Base-by-base conservation (phyloP, 2,329 filamentous ascomycete species). In the Apiospora aurea region DNA sequence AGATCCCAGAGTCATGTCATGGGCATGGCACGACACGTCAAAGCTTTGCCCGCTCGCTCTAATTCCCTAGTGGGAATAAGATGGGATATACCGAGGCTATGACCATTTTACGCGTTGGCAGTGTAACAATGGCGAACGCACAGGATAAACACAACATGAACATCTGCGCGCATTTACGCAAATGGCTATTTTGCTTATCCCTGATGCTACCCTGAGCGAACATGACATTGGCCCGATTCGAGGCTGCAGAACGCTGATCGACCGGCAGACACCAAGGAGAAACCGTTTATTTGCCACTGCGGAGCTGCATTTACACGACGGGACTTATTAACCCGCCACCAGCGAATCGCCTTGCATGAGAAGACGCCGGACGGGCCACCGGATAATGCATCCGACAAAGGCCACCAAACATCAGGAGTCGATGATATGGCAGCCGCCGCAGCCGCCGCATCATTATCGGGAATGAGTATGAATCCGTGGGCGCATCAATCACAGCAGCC, bases 231-330 rank as follows among this genome's bases (percentile, higher is more conserved):
- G 43, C 43, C 26, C 46, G 26, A 14, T 46, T 47, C 26, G 8
- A 49, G 47, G 41, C 69, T 64, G 46, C 67, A 43, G 46, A 70
- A 44, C n/a, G 7, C 64, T 21, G 47, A 57, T 68, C 41, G 53
- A 29, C 38, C 46, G 51, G 53, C 74, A 86, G 84, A 86, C 75
- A 86, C 84, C 71, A 86, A 86, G 69, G 84, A 86, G 76, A 86
- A 86, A 74, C 84, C 84, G 1, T 86, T 85, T 73, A 73, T 84
- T 26, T 86, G 84, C 71, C 79, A 77, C 53, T 86, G 84, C 75
- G 83, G 83, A 70, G 82, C 83, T 14, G 83, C 84, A 1, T 86
- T 85, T 74, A 82, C 84, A 13, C 80, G 84, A 26, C 81, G 84
- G 26, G 84, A 86, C 75, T 77, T 86, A 18, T 76, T 86, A 74